Evolutionary conservation across 1,284 basidiomycete species (phyloP).

Genomic region (Fomitopsis betulina): DNA sequence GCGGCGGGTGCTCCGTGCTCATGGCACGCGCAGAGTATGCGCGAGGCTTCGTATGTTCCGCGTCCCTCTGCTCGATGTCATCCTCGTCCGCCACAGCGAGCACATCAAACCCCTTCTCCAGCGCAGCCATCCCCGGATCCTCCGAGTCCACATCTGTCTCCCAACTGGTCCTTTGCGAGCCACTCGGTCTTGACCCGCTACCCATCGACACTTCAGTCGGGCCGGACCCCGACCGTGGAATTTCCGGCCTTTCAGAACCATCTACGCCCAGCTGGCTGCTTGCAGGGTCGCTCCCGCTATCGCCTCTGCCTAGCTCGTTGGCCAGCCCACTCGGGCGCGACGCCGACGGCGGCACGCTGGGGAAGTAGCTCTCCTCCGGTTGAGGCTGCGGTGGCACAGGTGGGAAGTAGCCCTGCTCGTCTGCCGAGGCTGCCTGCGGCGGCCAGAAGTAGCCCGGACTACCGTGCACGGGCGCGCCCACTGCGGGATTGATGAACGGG

Average conservation of each 20-base stretch:
- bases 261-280: background rate
- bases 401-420: constrained; percentile 23
- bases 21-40: constrained; percentile 14
- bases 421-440: constrained; percentile 3
- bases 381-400: constrained; percentile 23
- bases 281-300: constrained; percentile 8
- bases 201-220: constrained; percentile 15
- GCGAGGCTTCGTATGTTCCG: constrained; percentile 11
- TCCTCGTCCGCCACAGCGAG: constrained; percentile 8
- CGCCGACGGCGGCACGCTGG: constrained; percentile 29
- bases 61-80: background rate
- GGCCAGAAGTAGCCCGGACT: constrained; percentile 5
- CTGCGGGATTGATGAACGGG: constrained; percentile 60
- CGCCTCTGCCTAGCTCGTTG: constrained; percentile 34
- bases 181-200: constrained; percentile 7
- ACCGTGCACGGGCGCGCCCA: constrained; percentile 57
- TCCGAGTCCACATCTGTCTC: constrained; percentile 12
- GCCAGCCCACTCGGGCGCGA: constrained; percentile 29
- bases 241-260: background rate
- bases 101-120: constrained; percentile 11
- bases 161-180: constrained; percentile 25
- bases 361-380: constrained; percentile 34
- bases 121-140: constrained; percentile 9
- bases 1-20: background rate
- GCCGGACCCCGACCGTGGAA: constrained; percentile 10